Conservation (phyloP, 2,329 filamentous ascomycete genomes). For the Triangularia setosa region DNA sequence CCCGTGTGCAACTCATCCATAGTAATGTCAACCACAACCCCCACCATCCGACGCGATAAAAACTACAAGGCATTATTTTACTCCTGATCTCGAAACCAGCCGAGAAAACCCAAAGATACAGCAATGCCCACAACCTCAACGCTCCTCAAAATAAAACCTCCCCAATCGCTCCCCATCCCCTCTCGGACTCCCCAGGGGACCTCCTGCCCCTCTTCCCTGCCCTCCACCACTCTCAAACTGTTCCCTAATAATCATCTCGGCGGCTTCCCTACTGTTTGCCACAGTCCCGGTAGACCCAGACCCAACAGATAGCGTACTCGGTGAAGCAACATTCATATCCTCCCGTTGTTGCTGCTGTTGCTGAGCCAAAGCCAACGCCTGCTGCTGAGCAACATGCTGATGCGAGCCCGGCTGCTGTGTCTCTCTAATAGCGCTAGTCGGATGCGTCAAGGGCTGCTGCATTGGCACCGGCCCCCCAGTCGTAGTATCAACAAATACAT, state of each 20-base stretch:
- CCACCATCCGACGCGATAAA: too few relatives aligned
- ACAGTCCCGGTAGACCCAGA: not conserved
- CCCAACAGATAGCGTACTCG: slow-evolving; percentile 13
- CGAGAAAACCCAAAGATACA: not conserved
- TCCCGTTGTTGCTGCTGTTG: slow-evolving; percentile 20
- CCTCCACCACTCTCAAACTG: slow-evolving; percentile 50
- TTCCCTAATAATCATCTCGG: slow-evolving; percentile 62
- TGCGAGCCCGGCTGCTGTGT: slow-evolving; percentile 31
- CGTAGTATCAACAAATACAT: slow-evolving; percentile 62
- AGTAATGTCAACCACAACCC: not conserved
- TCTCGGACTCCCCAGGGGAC: slow-evolving; percentile 41
- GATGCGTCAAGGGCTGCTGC: slow-evolving; percentile 9
- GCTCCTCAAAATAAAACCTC: slow-evolving; percentile 58
- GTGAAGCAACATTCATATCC: not conserved
- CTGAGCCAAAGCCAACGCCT: not conserved
- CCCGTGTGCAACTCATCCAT: not conserved
- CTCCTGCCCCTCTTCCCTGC: slow-evolving; percentile 31
- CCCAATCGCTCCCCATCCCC: slow-evolving; percentile 47
- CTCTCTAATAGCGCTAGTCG: slow-evolving; percentile 36
- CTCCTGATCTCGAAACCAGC: not conserved
- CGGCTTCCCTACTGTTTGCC: slow-evolving; percentile 44
- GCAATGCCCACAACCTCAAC: slow-evolving; percentile 14
- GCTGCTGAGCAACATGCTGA: slow-evolving; percentile 19
- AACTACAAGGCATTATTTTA: too few relatives aligned
- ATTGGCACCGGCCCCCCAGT: slow-evolving; percentile 53